These are phyloP conservation scores for Euphorbia lathyris DNA, from an alignment of 345 rosid genomes.

Conservation along the genomic window DNA sequence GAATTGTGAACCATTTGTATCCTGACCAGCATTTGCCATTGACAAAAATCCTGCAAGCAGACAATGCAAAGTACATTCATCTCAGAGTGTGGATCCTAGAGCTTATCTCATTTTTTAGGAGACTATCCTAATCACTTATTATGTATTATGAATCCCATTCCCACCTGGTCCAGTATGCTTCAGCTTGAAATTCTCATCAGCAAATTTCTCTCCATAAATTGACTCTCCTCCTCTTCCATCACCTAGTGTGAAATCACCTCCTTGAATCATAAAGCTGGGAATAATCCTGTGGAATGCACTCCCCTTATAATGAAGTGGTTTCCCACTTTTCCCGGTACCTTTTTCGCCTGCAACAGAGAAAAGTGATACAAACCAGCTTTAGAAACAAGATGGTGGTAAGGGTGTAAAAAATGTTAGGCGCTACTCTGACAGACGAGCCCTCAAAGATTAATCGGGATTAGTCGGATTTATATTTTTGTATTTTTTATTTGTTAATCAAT, in stretches of 20 bases:
- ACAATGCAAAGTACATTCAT: neutral
- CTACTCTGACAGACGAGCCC: no score
- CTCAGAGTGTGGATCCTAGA: no score
- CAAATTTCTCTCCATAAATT: conserved; percentile 89
- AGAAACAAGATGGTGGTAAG: no score
- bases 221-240: conserved; percentile 98
- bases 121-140: neutral
- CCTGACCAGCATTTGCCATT: conserved; percentile 92
- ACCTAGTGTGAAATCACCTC: conserved; percentile 95
- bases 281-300: conserved; percentile 87
- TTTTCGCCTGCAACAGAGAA: conserved; percentile 61
- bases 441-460: no score
- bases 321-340: conserved; percentile 86
- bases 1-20: conserved; percentile 95
- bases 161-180: conserved; percentile 95
- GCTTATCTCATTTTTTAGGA: neutral
- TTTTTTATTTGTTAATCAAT: no score
- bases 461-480: no score
- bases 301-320: conserved; percentile 81
- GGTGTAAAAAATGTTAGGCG: no score
- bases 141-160: conserved; percentile 31
- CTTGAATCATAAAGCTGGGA: conserved; percentile 94
- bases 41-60: conserved; percentile 59
- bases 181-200: conserved; percentile 91
- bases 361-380: neutral